phyloP scores from a whole-genome alignment of 768 basidiomycete genomes.

The Tylopilus rubrobrunneus region DNA sequence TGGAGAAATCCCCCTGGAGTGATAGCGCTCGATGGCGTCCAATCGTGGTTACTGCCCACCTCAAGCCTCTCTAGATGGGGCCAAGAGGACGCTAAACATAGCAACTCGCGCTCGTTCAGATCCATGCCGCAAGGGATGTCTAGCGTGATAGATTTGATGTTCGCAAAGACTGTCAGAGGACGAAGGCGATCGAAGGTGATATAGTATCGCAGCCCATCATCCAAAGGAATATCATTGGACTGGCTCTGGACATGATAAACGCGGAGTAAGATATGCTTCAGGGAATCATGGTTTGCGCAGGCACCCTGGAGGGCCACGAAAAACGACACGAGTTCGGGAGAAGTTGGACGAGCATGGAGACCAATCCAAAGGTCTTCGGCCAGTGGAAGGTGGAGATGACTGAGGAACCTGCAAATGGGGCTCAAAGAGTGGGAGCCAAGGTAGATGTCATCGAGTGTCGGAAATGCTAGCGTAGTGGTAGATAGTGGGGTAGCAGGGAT shows the following conservation, averaged over 20 bases:
- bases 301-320: background rate
- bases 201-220: background rate
- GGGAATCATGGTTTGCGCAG: background rate
- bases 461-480: background rate
- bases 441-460: background rate
- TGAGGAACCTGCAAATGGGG: background rate
- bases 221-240: background rate
- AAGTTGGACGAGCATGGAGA: background rate
- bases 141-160: slow-evolving; percentile 4
- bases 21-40: background rate
- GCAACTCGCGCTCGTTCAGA: no score
- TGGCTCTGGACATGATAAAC: background rate
- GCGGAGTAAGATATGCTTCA: background rate
- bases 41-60: no score
- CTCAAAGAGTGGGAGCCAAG: background rate
- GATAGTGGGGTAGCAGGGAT: background rate
- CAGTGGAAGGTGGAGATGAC: background rate
- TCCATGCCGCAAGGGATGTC: background rate
- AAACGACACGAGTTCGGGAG: background rate
- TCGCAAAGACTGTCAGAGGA: background rate
- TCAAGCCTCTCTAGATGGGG: no score
- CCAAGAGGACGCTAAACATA: no score
- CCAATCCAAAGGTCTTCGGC: background rate
- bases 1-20: slow-evolving; percentile 9
- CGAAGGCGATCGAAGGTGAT: background rate